These are phyloP conservation scores for Flaveria trinervia DNA, from an alignment of 129 eudicot genomes.

Conservation along the genomic window DNA sequence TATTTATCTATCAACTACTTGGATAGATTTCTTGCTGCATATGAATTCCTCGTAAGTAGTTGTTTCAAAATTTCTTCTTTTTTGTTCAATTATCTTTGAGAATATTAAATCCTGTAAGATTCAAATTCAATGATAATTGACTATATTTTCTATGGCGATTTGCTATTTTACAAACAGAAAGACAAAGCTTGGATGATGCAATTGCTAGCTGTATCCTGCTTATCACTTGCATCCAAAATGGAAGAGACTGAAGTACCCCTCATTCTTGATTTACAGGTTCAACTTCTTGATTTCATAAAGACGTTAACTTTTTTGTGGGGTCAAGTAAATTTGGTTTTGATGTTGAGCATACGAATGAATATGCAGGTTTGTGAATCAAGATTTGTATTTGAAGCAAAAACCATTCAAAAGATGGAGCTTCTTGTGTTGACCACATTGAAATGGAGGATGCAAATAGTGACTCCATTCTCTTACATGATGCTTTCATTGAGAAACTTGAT, in stretches of 20 bases:
- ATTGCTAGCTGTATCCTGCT: constrained; percentile 60
- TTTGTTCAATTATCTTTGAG: background rate
- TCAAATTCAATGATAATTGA: constrained; percentile 18
- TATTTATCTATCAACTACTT: constrained; percentile 56
- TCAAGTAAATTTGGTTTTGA: constrained; percentile 11
- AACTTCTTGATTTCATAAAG: background rate
- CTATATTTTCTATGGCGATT: background rate
- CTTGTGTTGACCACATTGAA: constrained; percentile 72
- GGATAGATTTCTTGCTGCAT: constrained; percentile 67
- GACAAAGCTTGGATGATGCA: constrained; percentile 79
- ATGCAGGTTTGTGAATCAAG: constrained; percentile 57
- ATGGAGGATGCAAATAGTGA: constrained; percentile 80
- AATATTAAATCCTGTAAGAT: background rate
- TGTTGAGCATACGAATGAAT: constrained; percentile 12
- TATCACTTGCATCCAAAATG: constrained; percentile 70
- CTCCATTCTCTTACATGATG: constrained; percentile 70
- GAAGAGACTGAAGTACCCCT: constrained; percentile 72
- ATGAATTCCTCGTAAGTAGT: constrained; percentile 62
- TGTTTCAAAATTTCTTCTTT: background rate
- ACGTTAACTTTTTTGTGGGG: background rate
- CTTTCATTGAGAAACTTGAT: constrained; percentile 53
- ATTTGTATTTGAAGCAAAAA: constrained; percentile 66
- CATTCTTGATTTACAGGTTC: constrained; percentile 67
- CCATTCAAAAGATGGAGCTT: constrained; percentile 80
- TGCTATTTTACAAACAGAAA: constrained; percentile 35